Evolutionary conservation across 306 rosid genomes (phyloP), one percentile per base, ranked within the genome.

Genomic region (Vigna angularis): DNA sequence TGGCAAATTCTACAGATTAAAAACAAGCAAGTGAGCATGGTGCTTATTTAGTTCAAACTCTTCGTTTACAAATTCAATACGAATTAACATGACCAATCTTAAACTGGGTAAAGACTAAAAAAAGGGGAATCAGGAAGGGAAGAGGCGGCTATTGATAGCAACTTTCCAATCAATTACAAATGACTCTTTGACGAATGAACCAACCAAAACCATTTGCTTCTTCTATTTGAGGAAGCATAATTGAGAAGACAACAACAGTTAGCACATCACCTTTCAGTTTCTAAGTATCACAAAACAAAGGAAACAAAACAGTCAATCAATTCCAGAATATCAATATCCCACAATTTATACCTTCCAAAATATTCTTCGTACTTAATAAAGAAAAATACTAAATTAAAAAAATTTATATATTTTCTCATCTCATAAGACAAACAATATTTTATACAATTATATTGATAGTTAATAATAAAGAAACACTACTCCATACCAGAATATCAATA

Each of bases 1-100:
- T 77, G 1, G 90, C 86, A 84, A 95, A 93, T 76, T 95, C 99
- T 95, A 73, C 77, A 80, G 66, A 85, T 38, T 63, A 81, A 81
- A 53, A 49, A 51, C 62, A 81, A 74, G 9, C 40, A 66, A 72
- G 48, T 58, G 40, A 67, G 40, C 49, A 38, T 1, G 50, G 12
- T 66, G 36, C 12, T 10, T 10, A 42, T 40, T 40, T n/a, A 40
- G 2, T 65, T 40, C n/a, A 17, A 40, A 9, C 7, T 38, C 26
- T 40, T 66, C 20, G 53, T 66, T 44, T 50, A 18, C 53, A 66
- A 66, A 66, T 11, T 42, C 7, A 40, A 24, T 4, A 36, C 28
- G 28, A 64, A 38, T 38, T 34, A n/a, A 64, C 48, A n/a, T 3
- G 26, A 6, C 26, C 40, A 16, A 8, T 36, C 15, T 3, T 16